phyloP scores from a whole-genome alignment of 2,329 filamentous ascomycete genomes.

The Sporothrix variecibatus region DNA sequence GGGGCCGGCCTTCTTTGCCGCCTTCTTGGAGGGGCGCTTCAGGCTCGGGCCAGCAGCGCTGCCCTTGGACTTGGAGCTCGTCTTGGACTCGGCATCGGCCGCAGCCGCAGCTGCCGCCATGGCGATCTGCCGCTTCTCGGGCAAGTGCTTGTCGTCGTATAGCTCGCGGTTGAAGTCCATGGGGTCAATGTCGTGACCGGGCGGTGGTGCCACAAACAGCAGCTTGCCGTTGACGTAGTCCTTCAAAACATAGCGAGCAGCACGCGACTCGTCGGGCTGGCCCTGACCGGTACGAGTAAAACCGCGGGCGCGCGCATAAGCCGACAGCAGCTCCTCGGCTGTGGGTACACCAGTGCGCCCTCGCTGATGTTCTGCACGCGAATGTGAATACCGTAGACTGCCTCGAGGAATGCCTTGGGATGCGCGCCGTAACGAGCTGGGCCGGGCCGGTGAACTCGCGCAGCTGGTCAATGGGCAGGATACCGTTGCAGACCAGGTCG shows the following conservation, averaged over 20 bases:
- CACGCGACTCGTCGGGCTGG: constrained; percentile 89
- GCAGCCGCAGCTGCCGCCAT: constrained; percentile 51
- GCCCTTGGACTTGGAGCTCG: not conserved
- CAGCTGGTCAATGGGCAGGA: constrained; percentile 94
- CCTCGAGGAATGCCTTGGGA: constrained; percentile 86
- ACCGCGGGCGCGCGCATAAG: constrained; percentile 86
- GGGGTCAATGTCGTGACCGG: constrained; percentile 62
- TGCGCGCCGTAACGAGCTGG: constrained; percentile 77
- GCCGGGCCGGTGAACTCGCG: constrained; percentile 89
- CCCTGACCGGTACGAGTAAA: constrained; percentile 88
- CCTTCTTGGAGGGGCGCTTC: constrained; percentile 15
- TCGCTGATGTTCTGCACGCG: constrained; percentile 79
- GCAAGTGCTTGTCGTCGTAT: constrained; percentile 80
- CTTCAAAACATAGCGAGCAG: constrained; percentile 86
- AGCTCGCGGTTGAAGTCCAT: constrained; percentile 84
- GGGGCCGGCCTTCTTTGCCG: not conserved
- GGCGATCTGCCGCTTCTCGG: constrained; percentile 73
- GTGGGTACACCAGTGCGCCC: constrained; percentile 84
- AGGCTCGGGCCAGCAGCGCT: not conserved
- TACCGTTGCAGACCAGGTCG: constrained; percentile 91
- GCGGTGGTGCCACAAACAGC: constrained; percentile 86
- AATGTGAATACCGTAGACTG: constrained; percentile 91
- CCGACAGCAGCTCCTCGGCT: constrained; percentile 77
- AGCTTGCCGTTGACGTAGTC: constrained; percentile 98
- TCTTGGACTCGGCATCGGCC: constrained; percentile 1